Base-by-base conservation (phyloP, 2,329 filamentous ascomycete genomes). In the Calonectria ilicicola region DNA sequence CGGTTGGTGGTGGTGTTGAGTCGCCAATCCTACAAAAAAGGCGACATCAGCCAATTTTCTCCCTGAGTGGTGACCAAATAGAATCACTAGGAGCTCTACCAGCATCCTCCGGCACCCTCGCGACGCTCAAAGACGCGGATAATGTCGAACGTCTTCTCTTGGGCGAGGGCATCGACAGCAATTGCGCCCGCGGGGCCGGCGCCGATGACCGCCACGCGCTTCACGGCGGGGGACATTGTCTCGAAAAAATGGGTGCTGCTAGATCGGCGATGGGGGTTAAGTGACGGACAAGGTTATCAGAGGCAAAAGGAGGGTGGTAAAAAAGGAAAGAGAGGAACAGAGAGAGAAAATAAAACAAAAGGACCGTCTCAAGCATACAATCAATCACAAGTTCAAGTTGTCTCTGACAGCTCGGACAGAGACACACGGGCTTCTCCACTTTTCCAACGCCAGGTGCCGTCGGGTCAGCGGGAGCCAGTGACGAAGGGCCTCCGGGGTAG, bases 81-180 rank as follows among this genome's bases (percentile, higher is more conserved):
- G n/a, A n/a, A n/a, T n/a, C n/a, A n/a, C n/a, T n/a, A n/a, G n/a
- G n/a, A 29, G 14, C 32, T 69, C 86, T 80, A 92, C 91, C 91
- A 93, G 71, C 89, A 91, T 51, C 91, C 91, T 62, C 91, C 91
- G 0, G 89, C 84, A 32, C 84, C 86, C 69, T 90, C 89, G 67
- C 90, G 86, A 38, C 91, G 84, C 79, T 93, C 91, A 78, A 92
- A 93, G 0, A 92, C 89, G 12, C 89, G 86, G 72, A 92, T 90
- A 0, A 84, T 79, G 69, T 91, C 88, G 76, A 92, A 92, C 0
- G 83, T 78, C 72, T 89, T 85, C 78, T 93, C 91, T 79, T 90
- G 86, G 23, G 86, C 87, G 35, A 92, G 81, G 5, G 91, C 90
- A 82, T 92, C 90, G 5, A 91, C 87, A 0, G 90, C 82, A 70